phyloP scores from a whole-genome alignment of 257 asterid genomes.

The Verbascum thapsus region DNA sequence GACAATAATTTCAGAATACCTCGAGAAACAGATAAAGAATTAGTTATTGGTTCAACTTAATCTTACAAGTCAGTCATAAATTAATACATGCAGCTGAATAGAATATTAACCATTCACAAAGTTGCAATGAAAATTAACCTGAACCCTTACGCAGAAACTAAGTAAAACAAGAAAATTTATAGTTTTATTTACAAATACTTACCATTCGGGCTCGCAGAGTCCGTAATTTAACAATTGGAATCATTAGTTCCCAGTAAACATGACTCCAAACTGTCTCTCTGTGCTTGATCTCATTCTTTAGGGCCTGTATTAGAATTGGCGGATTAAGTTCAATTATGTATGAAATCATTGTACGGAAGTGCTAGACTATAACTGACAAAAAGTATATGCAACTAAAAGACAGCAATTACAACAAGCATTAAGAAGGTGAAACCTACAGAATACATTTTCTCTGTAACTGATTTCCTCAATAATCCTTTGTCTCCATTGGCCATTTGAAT shows the following conservation, averaged over 20 bases:
- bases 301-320: slow-evolving; percentile 54
- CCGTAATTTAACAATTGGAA: slow-evolving; percentile 74
- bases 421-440: slow-evolving; percentile 63
- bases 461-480: slow-evolving; percentile 71
- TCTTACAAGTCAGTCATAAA: slow-evolving; percentile 24
- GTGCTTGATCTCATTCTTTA: slow-evolving; percentile 93
- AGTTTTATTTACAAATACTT: slow-evolving; percentile 57
- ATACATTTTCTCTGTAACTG: slow-evolving; percentile 84
- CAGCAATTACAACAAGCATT: slow-evolving; percentile 17
- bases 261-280: slow-evolving; percentile 74
- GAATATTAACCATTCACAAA: slow-evolving; percentile 8
- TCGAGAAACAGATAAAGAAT: slow-evolving; percentile 23
- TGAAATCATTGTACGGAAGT: slow-evolving; percentile 9
- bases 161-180: slow-evolving; percentile 19
- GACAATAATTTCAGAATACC: slow-evolving; percentile 18
- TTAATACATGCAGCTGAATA: slow-evolving; percentile 8
- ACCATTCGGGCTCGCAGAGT: slow-evolving; percentile 94
- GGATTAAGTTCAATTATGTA: slow-evolving; percentile 17
- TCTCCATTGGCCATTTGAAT: slow-evolving; percentile 82
- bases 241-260: slow-evolving; percentile 83
- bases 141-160: not conserved
- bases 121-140: slow-evolving; percentile 17
- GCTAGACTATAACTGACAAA: slow-evolving; percentile 19
- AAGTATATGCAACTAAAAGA: slow-evolving; percentile 10
- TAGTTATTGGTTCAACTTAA: slow-evolving; percentile 15